Base-by-base conservation (phyloP, 768 basidiomycete genomes). In the Tulasnella sp. region DNA sequence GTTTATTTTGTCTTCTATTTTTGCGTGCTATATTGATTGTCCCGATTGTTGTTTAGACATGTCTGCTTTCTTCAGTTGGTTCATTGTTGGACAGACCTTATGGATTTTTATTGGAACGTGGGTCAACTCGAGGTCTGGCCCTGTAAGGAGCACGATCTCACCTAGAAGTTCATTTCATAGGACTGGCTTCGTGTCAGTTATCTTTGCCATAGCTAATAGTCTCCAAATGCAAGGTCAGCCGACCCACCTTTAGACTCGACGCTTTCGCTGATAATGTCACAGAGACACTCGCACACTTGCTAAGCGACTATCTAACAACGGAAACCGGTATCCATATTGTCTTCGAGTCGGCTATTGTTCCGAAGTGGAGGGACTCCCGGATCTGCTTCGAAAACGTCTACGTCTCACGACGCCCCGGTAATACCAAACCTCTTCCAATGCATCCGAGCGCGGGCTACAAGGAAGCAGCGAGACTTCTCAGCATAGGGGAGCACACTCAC, bases 301-400 rank as follows among this genome's bases (percentile, higher is more conserved):
- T 99, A 69, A 97, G 96, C 78, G 91, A 95, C 82, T 96, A 99
- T 82, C 85, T 99, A 76, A 99, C 97, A 6, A 86, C 91, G 0
- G 93, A 96, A 82, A 97, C 96, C 0, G 97, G 97, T 1, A 90
- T 97, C 54, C 96, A 91, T 17, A 91, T 99, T 79, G 93, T 97
- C 73, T 98, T 98, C 82, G 97, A 99, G 83, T 95, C 93, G 5
- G 97, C 97, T 38, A 96, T 99, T 80, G 96, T 99, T 12, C 97
- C 97, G 2, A 96, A 94, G 82, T 97, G 96, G 95, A 93, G 94
- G 78, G 94, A 96, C 80, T 96, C 95, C 12, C 91, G 92, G 17
- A 91, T 99, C 74, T 96, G 96, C 0, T 97, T 99, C 87, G 94
- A 94, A 82, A 97, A 98, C 79, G 96, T 99, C 64, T 99, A 93